Evolutionary conservation across 1,284 basidiomycete species (phyloP).

Genomic region (Microstroma glucosiphilum): DNA sequence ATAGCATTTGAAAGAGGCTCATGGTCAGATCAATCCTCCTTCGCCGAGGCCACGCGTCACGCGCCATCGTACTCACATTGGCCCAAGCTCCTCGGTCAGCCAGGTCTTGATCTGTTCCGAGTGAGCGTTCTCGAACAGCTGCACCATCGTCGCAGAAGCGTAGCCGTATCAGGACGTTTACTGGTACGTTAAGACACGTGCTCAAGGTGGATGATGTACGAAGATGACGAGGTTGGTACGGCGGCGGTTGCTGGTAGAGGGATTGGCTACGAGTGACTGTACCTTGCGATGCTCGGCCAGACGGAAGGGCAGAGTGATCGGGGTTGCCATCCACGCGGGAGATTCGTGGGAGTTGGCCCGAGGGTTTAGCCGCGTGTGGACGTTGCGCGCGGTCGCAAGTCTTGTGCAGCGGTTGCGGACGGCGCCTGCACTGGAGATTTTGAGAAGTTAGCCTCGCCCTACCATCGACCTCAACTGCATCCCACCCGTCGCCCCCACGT

Average conservation of each 20-base stretch:
- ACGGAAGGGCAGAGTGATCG: neutral
- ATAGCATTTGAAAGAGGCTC: neutral
- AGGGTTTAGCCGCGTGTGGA: neutral
- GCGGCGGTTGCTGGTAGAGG: too few species aligned
- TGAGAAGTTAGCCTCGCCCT: too few species aligned
- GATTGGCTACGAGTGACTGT: neutral
- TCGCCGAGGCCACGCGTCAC: neutral
- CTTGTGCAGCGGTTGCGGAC: too few species aligned
- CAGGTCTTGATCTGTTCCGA: slow-evolving; percentile 38
- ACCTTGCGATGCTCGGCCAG: neutral
- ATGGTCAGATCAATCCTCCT: neutral
- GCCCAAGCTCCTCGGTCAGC: slow-evolving; percentile 40
- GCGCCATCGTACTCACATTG: slow-evolving; percentile 21
- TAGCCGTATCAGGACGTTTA: too few species aligned
- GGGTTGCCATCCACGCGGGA: neutral
- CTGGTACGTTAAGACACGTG: too few species aligned
- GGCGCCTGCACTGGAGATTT: too few species aligned
- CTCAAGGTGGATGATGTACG: too few species aligned
- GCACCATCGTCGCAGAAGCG: slow-evolving; percentile 3
- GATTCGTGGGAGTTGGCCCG: neutral
- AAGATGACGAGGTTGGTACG: too few species aligned
- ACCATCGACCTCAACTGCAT: too few species aligned
- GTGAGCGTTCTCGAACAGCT: slow-evolving; percentile 33
- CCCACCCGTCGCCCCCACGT: too few species aligned
- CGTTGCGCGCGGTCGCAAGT: neutral